Base-by-base conservation (phyloP, 164 flowering plant genomes). In the Echeveria elegans region DNA sequence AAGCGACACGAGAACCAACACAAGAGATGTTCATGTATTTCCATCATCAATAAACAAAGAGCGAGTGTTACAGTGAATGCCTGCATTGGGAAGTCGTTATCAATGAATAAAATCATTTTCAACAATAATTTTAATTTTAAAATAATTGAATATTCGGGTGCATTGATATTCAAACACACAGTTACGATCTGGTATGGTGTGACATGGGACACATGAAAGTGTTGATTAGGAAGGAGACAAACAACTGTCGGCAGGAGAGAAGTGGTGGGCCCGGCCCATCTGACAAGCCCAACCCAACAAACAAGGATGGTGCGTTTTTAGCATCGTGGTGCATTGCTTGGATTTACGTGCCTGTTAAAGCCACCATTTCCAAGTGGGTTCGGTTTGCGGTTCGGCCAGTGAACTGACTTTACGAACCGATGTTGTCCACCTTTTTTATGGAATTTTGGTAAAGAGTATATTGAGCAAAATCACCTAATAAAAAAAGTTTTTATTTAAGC, bases 201-300 rank as follows among this genome's bases (percentile, higher is more conserved):
- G 47, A 43, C 47, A 43, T 43, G 37, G 37, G 37, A 34, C 47
- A 43, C 47, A 43, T 43, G 47, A 43, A 12, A 43, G n/a, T 43
- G 47, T 43, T 43, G 47, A 43, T 43, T 43, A 43, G 47, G 47
- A 43, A 43, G 47, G n/a, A 43, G 47, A 43, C 47, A 43, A n/a
- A 43, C 47, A 43, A 43, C 47, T 43, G 47, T 9, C n/a, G 47
- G 47, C 47, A 43, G 47, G 18, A 43, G 47, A 43, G 19, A 18
- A 43, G 47, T 43, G 47, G 47, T 43, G 47, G 47, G 14, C 47
- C 2, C 18, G 47, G 15, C 45, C 45, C 45, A 40, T 40, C 45
- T 40, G 45, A 40, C 45, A 11, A 40, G 19, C 47, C 47, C 47
- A 43, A 15, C 47, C 16, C 47, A 43, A 43, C 47, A 43, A 43